Conservation (phyloP, 106 monocot genomes). For the Vanilla planifolia region DNA sequence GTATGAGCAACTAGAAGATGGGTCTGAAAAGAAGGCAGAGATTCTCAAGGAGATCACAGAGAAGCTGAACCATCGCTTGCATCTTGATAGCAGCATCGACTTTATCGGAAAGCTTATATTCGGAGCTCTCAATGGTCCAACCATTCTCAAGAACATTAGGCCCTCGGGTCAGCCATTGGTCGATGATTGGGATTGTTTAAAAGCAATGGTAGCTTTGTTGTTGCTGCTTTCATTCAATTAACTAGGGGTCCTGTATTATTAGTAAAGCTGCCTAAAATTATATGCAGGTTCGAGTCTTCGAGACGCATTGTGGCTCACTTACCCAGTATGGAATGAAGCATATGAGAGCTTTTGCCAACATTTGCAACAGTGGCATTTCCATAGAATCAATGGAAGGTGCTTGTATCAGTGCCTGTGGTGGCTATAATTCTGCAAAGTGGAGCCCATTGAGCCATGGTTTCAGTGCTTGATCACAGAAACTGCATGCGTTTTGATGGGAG, state of each 20-base stretch:
- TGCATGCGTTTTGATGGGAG: too few species aligned
- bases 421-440: constrained; percentile 31
- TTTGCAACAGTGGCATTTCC: constrained; percentile 58
- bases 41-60: constrained; percentile 49
- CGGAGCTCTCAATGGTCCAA: constrained; percentile 32
- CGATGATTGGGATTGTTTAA: constrained; percentile 76
- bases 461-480: constrained; percentile 34
- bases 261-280: neutral
- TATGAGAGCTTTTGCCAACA: constrained; percentile 78
- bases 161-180: constrained; percentile 46
- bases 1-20: constrained; percentile 38
- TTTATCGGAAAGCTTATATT: constrained; percentile 62
- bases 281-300: constrained; percentile 59
- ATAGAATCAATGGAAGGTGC: constrained; percentile 42
- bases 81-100: constrained; percentile 58
- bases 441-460: constrained; percentile 24
- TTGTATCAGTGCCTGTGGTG: constrained; percentile 33
- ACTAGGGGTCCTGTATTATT: neutral
- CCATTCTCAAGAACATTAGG: constrained; percentile 27
- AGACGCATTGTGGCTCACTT: constrained; percentile 61
- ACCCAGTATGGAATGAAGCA: constrained; percentile 87
- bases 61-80: constrained; percentile 41
- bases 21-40: constrained; percentile 27
- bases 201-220: constrained; percentile 31
- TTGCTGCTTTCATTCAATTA: neutral